Base-by-base conservation (phyloP, 148 eudicot species). In the Camellia japonica region DNA sequence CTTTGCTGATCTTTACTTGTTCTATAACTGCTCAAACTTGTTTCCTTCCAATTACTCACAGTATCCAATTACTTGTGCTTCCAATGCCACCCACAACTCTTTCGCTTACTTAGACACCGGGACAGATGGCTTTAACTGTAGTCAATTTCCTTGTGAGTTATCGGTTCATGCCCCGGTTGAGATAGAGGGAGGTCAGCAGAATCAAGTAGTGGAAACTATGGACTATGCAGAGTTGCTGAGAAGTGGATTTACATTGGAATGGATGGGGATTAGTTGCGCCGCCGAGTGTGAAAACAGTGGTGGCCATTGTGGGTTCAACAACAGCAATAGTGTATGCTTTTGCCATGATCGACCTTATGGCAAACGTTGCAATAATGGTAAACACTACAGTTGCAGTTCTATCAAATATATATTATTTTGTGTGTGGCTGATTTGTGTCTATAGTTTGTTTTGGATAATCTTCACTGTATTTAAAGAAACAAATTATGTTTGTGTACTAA, bases 341-440 rank as follows among this genome's bases (percentile, higher is more conserved):
- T 67, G 71, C 15, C 19, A 18, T 68, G 90, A 89, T 71, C 73
- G 90, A 71, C 82, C 85, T 77, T 90, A 41, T 67, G 1, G 68
- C 68, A 63, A 30, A 63, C n/a, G 18, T 63, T 63, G 19, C 41
- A 64, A 64, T 23, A 30, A 19, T 7, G 68, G 68, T 64, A 23
- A 61, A 64, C 2, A 64, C 68, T 23, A 2, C 30, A 64, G 20
- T 38, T 64, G 68, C 68, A 64, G 42, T 64, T 67, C 47, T 0
- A 23, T 67, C 70, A 30, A 67, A 16, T 67, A 13, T 38, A 23
- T 43, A 12, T 67, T 67, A 12, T 43, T 67, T 1, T 0, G 51
- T 0, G 30, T 23, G 30, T 23, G 30, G 30, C 30, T 23, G 30
- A 23, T 23, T 23, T 23, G 30, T 23, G 30, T 23, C 30, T 23